A percentile compares a stretch with the other conserved stretches of the same genome.
Conservation (phyloP, 768 basidiomycete species). For the Boletus rex-veris region DNA sequence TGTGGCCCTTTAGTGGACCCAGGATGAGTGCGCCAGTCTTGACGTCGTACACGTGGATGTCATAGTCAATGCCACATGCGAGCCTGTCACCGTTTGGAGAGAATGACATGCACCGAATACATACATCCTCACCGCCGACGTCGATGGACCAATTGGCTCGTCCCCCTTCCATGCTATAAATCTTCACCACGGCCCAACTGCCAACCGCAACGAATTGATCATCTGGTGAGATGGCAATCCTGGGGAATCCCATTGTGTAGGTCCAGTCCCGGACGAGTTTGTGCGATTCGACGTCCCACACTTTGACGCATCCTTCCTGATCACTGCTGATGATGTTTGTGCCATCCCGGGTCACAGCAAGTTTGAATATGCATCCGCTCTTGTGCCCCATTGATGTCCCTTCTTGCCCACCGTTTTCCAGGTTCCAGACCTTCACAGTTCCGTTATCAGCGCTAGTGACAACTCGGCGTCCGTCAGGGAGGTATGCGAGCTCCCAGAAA, state of each 20-base stretch:
- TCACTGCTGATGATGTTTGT: neutral
- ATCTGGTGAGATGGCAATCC: neutral
- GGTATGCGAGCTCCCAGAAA: neutral
- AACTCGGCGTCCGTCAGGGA: neutral
- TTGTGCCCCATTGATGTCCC: neutral
- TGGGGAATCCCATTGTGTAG: accelerated
- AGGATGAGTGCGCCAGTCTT: too few species aligned
- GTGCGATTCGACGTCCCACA: neutral
- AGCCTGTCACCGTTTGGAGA: neutral
- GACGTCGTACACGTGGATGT: too few species aligned
- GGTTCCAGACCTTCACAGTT: neutral
- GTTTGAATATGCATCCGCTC: accelerated
- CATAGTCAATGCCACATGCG: neutral
- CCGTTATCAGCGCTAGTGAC: neutral
- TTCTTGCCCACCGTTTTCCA: neutral
- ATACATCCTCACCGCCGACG: neutral
- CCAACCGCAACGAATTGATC: neutral
- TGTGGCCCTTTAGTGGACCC: too few species aligned
- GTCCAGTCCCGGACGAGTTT: neutral
- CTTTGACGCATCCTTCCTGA: neutral
- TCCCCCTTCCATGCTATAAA: neutral
- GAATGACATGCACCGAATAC: neutral
- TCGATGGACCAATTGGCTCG: neutral
- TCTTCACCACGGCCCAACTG: accelerated
- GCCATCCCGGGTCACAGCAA: neutral